Conservation (phyloP, 2,329 filamentous ascomycete species). For the Cytospora paraplurivora region DNA sequence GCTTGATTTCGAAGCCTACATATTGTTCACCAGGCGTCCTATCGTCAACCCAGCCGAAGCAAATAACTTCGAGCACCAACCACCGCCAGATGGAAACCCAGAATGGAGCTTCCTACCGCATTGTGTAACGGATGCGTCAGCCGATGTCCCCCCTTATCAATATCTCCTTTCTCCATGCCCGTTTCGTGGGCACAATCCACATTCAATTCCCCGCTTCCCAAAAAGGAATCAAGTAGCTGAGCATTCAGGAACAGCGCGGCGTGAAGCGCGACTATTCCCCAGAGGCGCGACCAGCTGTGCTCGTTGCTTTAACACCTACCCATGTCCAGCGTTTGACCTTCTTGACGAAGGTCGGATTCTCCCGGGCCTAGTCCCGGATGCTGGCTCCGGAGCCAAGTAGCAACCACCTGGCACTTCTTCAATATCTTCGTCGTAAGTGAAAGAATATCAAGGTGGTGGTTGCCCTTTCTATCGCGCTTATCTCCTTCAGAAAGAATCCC, state of each 20-base stretch:
- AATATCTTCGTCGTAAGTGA: conserved; percentile 29
- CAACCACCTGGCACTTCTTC: conserved; percentile 39
- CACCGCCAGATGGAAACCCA: no score
- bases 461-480: conserved; percentile 58
- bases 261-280: conserved; percentile 36
- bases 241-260: conserved; percentile 41
- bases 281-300: conserved; percentile 56
- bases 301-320: conserved; percentile 33
- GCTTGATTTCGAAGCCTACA: conserved; percentile 42
- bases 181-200: neutral
- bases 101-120: no score
- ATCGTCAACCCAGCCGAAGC: conserved; percentile 37
- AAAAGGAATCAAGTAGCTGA: conserved; percentile 36
- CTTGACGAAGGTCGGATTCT: conserved; percentile 38
- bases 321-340: conserved; percentile 31
- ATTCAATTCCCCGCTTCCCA: conserved; percentile 22
- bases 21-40: conserved; percentile 36
- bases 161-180: neutral
- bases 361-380: conserved; percentile 58
- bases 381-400: conserved; percentile 60
- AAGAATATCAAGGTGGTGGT: conserved; percentile 36
- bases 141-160: conserved; percentile 38
- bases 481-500: conserved; percentile 58
- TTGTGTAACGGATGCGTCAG: conserved; percentile 30
- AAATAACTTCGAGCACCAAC: conserved; percentile 33